Evolutionary conservation across 208 protist species (phyloP), one percentile per base, ranked within the genome.

Genomic region (Porcisia hertigi): DNA sequence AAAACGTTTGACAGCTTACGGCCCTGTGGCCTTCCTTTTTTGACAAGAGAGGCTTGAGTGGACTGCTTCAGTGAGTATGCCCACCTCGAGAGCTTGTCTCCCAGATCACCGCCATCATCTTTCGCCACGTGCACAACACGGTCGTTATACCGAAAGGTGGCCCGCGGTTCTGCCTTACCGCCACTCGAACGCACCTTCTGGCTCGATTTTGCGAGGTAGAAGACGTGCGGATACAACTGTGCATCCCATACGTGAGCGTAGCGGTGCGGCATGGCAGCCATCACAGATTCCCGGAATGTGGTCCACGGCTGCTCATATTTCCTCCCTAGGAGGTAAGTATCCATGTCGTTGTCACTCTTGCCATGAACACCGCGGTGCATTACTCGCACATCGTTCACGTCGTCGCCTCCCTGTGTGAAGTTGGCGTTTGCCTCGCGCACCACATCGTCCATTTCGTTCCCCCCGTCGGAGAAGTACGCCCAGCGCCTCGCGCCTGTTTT

Each of bases 241-340:
- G 80, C 84, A 79, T 97, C 91, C 92, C 94, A 97, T 20, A 88
- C 88, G 74, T 97, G 94, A 23, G 81, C 71, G 75, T 94, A 97
- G 57, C 76, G 87, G 76, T 97, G 94, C 45, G 94, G 94, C 77
- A 97, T 87, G 20, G 89, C 85, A 2, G 89, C 86, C 54, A 94
- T 89, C 25, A 96, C 69, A 16, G 88, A 88, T 65, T 96, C 89
- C 23, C 91, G 91, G 58, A 88, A 96, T 39, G 65, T 92, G 0
- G 88, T 89, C 92, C 90, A 97, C 52, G 90, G 90, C 71, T 92
- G 86, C 83, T 92, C 88, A 66, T 87, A 83, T 6, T 60, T 63
- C 18, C 71, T 25, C 3, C 54, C 73, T n/a, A 77, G 60, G 20
- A 74, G 67, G 49, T 30, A 71, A 14, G 49, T 45, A 4, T 72